Evolutionary conservation across 805 yeast genomes (phyloP), one percentile per base, ranked within the genome.

Genomic region (Cyberlindnera saturnus): DNA sequence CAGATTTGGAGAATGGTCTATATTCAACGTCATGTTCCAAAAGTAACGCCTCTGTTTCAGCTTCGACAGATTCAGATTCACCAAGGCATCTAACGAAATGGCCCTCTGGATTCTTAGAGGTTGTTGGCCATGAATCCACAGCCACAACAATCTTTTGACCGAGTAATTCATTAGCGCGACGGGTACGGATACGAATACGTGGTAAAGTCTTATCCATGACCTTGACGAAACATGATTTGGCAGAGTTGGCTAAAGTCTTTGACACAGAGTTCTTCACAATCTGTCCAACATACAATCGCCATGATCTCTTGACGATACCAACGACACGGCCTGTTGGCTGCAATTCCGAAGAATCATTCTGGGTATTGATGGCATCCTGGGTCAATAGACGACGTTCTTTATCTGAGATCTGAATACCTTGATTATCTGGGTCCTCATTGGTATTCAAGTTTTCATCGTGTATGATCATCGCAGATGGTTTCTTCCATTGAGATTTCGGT

Each of bases 251-350:
- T 15, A 64, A 60, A 40, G 71, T 69, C 38, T 72, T 74, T 41
- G 77, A 79, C 1, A 85, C 83, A 3, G 95, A 82, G 32, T 81
- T 74, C 35, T 88, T 83, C 3, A 91, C 82, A 48, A 93, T 73
- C 62, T 90, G 96, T 13, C 99, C 99, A 32, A 93, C 99, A 59
- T 90, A 93, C 51, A 82, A 81, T 62, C 99, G 77, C 99, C 99
- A 93, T 48, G 91, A 86, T 64, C 99, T 77, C 65, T 87, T 83
- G 34, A 81, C 69, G 20, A 93, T 75, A 26, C 96, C 95, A 11
- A 93, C 97, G 31, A 93, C 85, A 52, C 79, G 78, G 3, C 95
- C 98, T 0, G 99, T 91, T n/a, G 98, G 99, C 58, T 85, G 89
- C 18, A 82, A 62, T 49, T 75, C 65, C 23, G 70, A 62, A 31